Percentiles rank a stretch among this genome's conserved stretches.
Evolutionary conservation across 192 early-diverging fungal species (phyloP).

Genomic region (Linnemannia elongata): DNA sequence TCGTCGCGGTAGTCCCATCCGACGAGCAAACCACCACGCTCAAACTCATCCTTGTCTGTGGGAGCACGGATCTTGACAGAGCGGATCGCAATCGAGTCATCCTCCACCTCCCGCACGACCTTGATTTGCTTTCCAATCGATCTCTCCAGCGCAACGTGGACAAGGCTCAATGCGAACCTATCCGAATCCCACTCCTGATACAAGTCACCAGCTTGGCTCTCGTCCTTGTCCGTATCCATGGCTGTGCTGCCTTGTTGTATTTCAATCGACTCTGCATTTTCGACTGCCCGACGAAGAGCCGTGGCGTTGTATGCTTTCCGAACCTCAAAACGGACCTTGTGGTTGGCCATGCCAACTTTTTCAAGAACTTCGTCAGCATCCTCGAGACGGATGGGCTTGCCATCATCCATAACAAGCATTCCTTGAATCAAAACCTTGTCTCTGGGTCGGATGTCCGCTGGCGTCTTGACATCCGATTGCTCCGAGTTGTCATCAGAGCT

Average conservation of each 20-base stretch:
- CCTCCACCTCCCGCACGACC: constrained; percentile 18
- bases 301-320: constrained; percentile 54
- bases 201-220: background rate
- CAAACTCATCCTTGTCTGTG: constrained; percentile 34
- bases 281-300: constrained; percentile 29
- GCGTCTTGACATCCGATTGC: constrained; percentile 5
- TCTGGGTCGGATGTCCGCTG: constrained; percentile 32
- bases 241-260: background rate
- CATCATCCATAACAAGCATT: constrained; percentile 59
- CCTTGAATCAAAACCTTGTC: constrained; percentile 61
- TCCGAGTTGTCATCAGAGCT: constrained; percentile 21
- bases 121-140: constrained; percentile 47
- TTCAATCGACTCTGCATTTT: constrained; percentile 21
- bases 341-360: constrained; percentile 42
- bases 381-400: constrained; percentile 54
- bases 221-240: constrained; percentile 8
- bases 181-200: constrained; percentile 43
- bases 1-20: constrained; percentile 79
- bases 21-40: constrained; percentile 58
- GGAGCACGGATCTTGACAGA: constrained; percentile 47
- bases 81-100: constrained; percentile 27
- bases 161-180: constrained; percentile 49
- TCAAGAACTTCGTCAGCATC: constrained; percentile 51
- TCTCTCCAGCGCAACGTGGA: constrained; percentile 46
- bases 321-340: constrained; percentile 56